Percentiles rank a stretch among this genome's conserved stretches.
Conservation (phyloP, 176 grass and related monocot species). For the Oryza glumipatula region DNA sequence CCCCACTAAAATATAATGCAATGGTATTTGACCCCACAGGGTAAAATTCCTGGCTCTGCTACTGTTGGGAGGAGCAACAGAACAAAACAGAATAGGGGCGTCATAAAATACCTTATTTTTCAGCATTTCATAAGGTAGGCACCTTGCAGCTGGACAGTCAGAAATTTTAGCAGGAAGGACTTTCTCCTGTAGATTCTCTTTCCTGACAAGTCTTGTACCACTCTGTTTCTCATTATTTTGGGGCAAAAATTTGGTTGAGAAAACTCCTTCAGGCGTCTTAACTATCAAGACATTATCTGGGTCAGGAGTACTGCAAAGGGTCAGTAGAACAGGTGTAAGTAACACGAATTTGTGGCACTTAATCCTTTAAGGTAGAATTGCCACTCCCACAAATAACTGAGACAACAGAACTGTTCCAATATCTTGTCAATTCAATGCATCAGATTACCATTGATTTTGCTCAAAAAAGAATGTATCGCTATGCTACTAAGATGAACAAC, state of each 20-base stretch:
- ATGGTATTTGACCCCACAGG: too few relatives aligned
- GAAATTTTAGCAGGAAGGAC: constrained; percentile 43
- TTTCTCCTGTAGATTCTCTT: constrained; percentile 51
- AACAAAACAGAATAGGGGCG: background rate
- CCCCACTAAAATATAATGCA: too few relatives aligned
- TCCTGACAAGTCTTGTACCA: constrained; percentile 57
- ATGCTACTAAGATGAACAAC: background rate
- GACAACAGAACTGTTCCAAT: constrained; percentile 16
- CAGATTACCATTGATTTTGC: background rate
- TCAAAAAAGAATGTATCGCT: constrained; percentile 12
- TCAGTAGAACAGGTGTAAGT: constrained; percentile 12
- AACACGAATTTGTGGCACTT: constrained; percentile 2
- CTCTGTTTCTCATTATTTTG: constrained; percentile 61
- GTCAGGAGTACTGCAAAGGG: constrained; percentile 55
- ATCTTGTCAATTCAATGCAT: background rate
- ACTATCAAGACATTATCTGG: constrained; percentile 79
- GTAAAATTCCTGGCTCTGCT: too few relatives aligned
- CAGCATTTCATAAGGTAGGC: constrained; percentile 63
- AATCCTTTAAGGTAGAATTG: too few relatives aligned
- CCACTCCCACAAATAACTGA: constrained; percentile 34
- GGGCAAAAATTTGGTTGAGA: constrained; percentile 69
- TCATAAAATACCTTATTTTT: constrained; percentile 60
- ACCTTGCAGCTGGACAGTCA: constrained; percentile 67
- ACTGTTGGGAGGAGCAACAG: background rate
- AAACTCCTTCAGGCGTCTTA: constrained; percentile 69